These are phyloP conservation scores for Tetradesmus lagerheimii DNA, from an alignment of 139 green algal genomes.

Conservation along the genomic window DNA sequence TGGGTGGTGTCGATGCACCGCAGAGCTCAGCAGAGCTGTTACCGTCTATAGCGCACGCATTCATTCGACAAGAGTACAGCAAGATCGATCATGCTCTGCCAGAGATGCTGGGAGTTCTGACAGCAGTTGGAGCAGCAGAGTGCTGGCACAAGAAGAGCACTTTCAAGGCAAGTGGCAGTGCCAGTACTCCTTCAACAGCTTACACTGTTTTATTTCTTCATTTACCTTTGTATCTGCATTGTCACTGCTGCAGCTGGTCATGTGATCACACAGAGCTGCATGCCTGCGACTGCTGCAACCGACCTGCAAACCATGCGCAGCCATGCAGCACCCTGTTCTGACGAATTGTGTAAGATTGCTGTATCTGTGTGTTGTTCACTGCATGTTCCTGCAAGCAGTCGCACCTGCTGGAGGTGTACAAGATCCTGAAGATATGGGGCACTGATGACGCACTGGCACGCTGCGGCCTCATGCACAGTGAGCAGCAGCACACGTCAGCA, in stretches of 20 bases:
- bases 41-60: neutral
- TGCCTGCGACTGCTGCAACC: neutral
- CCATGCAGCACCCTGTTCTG: neutral
- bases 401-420: constrained; percentile 58
- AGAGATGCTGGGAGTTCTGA: constrained; percentile 31
- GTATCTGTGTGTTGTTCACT: too few relatives aligned
- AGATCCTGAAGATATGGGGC: constrained; percentile 59
- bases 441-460: constrained; percentile 45
- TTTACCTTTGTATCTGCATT: neutral
- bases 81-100: constrained; percentile 16
- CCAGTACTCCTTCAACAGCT: neutral
- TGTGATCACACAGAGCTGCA: neutral
- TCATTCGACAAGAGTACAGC: constrained; percentile 32
- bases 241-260: too few relatives aligned
- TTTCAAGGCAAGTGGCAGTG: constrained; percentile 35
- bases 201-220: too few relatives aligned
- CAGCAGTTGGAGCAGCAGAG: constrained; percentile 49
- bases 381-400: constrained; percentile 44
- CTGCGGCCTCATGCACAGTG: constrained; percentile 55
- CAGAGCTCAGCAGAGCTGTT: constrained; percentile 25
- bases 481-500: constrained; percentile 8
- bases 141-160: constrained; percentile 62
- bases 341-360: neutral
- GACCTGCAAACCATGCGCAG: neutral
- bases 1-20: neutral